Base-by-base conservation (phyloP, 176 grass and related monocot genomes). In the Carex pumila region DNA sequence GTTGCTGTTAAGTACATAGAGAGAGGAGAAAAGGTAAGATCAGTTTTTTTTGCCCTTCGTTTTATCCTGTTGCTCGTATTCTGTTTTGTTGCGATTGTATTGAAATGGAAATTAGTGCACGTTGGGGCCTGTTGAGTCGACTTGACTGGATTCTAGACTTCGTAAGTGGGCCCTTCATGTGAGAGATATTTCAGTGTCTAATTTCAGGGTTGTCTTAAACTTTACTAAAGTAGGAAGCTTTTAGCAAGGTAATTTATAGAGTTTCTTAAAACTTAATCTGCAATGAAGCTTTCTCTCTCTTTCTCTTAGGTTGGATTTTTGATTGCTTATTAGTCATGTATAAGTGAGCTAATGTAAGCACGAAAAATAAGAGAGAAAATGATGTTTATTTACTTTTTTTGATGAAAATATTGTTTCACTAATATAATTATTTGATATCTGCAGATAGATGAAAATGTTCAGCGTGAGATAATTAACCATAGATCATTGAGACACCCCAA, bases 401-500 rank as follows among this genome's bases (percentile, higher is more conserved):
- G n/a, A 18, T 21, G 55, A 2, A 58, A 36, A 7, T 3, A 56
- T 43, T 85, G 18, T 85, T 45, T 18, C n/a, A 21, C 70, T 71
- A 6, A 39, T 83, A 14, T 82, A 36, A 31, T 87, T 82, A 69
- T 69, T 89, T 87, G 84, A 43, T 65, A 54, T 88, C 37, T 87
- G 70, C 92, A 98, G 95, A 98, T 98, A 93, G 95, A 98, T 86
- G 95, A 93, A 83, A 98, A 98, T 89, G 95, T 98, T 53, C 92
- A 98, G 84, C 91, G 95, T 79, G 95, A 95, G 82, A 95, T 98
- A 93, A 98, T 98, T 84, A 98, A 98, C 85, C 95, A 98, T 57
- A 94, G 95, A 87, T 98, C 92, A 7, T 89, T 98, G 86, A 95
- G 92, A 79, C 95, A 98, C 72, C 91, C 95, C 66, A 98, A 98